Conservation (phyloP, 2,329 filamentous ascomycete genomes). For the Diplodia intermedia region DNA sequence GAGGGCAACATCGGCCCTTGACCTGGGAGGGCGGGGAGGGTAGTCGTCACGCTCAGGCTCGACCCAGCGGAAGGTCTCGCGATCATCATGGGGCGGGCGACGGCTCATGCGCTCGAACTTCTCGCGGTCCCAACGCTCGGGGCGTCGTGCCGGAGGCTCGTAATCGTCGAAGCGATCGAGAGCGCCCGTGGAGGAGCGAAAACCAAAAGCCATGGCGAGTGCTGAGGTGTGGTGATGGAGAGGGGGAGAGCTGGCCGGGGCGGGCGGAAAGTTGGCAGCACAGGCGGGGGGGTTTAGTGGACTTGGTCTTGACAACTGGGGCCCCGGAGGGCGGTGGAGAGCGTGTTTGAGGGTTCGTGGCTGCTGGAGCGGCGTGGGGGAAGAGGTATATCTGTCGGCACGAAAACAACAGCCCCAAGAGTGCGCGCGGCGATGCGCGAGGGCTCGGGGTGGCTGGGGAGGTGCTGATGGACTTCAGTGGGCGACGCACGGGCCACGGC, state of each 20-base stretch:
- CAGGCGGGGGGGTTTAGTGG: slow-evolving; percentile 14
- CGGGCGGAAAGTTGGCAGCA: slow-evolving; percentile 21
- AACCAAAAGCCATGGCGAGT: slow-evolving; percentile 33
- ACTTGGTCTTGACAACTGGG: neutral
- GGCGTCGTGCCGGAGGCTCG: slow-evolving; percentile 45
- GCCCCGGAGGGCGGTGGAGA: slow-evolving; percentile 18
- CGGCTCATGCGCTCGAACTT: slow-evolving; percentile 56
- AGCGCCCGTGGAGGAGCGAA: slow-evolving; percentile 52
- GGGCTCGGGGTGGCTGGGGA: neutral
- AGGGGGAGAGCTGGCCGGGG: neutral
- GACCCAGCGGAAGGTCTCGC: slow-evolving; percentile 50
- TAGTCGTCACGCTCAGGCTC: slow-evolving; percentile 51
- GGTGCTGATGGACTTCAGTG: slow-evolving; percentile 4
- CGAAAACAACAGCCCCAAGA: slow-evolving; percentile 1
- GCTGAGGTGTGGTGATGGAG: slow-evolving; percentile 1
- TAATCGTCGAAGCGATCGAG: slow-evolving; percentile 53
- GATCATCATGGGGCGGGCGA: slow-evolving; percentile 41
- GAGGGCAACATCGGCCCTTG: slow-evolving; percentile 52
- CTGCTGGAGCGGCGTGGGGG: neutral
- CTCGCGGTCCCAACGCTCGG: slow-evolving; percentile 58
- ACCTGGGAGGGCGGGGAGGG: slow-evolving; percentile 47
- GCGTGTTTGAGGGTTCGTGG: neutral
- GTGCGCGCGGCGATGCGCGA: slow-evolving; percentile 9
- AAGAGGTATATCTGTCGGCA: slow-evolving; percentile 16
- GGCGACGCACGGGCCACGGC: slow-evolving; percentile 8